Base-by-base conservation (phyloP, 768 basidiomycete species). In the Phaffia tasmanica region DNA sequence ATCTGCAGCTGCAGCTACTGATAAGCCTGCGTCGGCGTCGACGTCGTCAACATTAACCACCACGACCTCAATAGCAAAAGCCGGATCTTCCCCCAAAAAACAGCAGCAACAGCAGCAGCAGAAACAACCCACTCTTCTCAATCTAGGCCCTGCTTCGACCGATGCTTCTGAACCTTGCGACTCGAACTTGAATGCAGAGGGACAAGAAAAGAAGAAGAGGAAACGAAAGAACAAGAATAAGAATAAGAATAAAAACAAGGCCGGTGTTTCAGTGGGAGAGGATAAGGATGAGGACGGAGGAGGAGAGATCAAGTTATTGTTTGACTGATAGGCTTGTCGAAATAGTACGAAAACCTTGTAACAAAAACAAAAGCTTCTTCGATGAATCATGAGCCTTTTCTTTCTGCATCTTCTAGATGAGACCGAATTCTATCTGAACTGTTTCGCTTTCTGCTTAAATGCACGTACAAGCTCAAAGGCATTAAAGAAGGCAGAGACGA, bases 171-270 rank as follows among this genome's bases (percentile, higher is more conserved):
- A 62, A 50, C 46, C 61, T 62, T 25, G 49, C 48, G 27, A 48
- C 60, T 3, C n/a, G 30, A 15, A 27, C 46, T 3, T 23, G 3
- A 7, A 48, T 25, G 4, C n/a, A 16, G 47, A 47, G 25, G 4
- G 60, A 8, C 6, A 50, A 51, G 48, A n/a, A n/a, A 27, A 27
- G 47, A 27, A 62, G 48, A 48, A 27, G 1, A 46, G 23, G 46
- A 62, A 62, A 47, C 49, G 53, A 51, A 62, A 62, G 49, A 62
- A 62, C 49, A 62, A 62, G 27, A 62, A 62, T n/a, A 47, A 51
- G 46, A 62, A 62, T 48, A 62, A 51, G 32, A 27, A 51, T 29
- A 32, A 21, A 21, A 27, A 62, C 48, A 62, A 62, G 23, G 47
- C 23, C 6, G 46, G 16, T 25, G 15, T 23, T 5, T 46, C 35